Percentiles rank a stretch among this genome's conserved stretches.
Conservation (phyloP, 1,284 basidiomycete species). For the Tilletia caries region DNA sequence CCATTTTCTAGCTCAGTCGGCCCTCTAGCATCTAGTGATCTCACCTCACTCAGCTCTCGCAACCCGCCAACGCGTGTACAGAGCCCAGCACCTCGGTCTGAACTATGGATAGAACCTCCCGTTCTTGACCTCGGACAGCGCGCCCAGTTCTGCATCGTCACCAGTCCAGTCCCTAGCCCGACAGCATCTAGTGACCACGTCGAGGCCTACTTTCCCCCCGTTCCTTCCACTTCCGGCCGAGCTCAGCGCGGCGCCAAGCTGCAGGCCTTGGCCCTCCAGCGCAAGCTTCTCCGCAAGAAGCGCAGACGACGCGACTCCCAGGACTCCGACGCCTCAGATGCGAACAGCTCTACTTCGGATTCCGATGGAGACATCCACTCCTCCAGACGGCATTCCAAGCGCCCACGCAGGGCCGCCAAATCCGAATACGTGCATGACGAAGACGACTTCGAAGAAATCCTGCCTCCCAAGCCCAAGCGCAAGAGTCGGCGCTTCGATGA, state of each 20-base stretch:
- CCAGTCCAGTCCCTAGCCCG: neutral
- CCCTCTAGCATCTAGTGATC: neutral
- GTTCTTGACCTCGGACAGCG: neutral
- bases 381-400: neutral
- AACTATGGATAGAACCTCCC: slow-evolving; percentile 8
- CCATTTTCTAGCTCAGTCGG: neutral
- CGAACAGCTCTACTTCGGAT: neutral
- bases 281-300: neutral
- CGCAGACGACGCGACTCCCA: neutral
- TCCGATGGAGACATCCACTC: neutral
- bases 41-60: neutral
- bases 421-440: neutral
- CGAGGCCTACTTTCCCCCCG: neutral
- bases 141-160: neutral
- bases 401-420: neutral
- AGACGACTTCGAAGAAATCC: neutral
- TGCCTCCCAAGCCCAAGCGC: neutral
- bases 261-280: neutral
- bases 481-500: neutral
- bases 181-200: neutral
- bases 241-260: neutral
- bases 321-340: neutral
- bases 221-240: neutral
- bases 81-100: neutral
- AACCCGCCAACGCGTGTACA: neutral